Percentiles rank a stretch among this genome's conserved stretches.
phyloP scores from a whole-genome alignment of 2,329 filamentous ascomycete species.

The Thielaviopsis populi region DNA sequence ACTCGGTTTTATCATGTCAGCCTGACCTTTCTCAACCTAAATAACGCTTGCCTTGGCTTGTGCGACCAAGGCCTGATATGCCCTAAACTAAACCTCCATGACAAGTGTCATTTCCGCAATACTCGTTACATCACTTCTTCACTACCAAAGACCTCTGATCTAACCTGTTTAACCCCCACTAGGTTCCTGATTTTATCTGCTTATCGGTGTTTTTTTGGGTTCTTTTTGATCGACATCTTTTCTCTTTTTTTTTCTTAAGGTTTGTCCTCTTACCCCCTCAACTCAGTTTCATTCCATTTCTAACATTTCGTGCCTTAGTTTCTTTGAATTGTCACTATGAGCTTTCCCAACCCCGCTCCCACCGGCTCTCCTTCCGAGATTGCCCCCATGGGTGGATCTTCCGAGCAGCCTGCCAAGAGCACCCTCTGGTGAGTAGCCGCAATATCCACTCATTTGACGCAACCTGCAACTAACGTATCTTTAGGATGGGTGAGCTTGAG shows the following conservation, averaged over 20 bases:
- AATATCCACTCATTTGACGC: neutral
- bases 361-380: slow-evolving; percentile 22
- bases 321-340: slow-evolving; percentile 17
- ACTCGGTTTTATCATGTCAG: neutral
- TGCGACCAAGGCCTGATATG: neutral
- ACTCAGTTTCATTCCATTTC: neutral
- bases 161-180: neutral
- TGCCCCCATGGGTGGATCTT: slow-evolving; percentile 20
- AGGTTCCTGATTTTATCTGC: slow-evolving; percentile 10
- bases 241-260: slow-evolving; percentile 3
- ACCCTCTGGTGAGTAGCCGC: slow-evolving; percentile 36
- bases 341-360: slow-evolving; percentile 18
- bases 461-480: slow-evolving; percentile 6
- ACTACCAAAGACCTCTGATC: neutral
- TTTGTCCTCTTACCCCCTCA: neutral
- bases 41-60: neutral
- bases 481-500: slow-evolving; percentile 96
- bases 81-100: neutral
- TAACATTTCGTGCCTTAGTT: neutral
- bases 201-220: slow-evolving; percentile 12
- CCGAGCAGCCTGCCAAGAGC: slow-evolving; percentile 39
- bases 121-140: neutral
- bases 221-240: slow-evolving; percentile 10
- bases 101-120: neutral
- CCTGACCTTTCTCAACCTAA: neutral